These are phyloP conservation scores for Wickerhamomyces alni DNA, from an alignment of 805 yeast species.

Conservation along the genomic window DNA sequence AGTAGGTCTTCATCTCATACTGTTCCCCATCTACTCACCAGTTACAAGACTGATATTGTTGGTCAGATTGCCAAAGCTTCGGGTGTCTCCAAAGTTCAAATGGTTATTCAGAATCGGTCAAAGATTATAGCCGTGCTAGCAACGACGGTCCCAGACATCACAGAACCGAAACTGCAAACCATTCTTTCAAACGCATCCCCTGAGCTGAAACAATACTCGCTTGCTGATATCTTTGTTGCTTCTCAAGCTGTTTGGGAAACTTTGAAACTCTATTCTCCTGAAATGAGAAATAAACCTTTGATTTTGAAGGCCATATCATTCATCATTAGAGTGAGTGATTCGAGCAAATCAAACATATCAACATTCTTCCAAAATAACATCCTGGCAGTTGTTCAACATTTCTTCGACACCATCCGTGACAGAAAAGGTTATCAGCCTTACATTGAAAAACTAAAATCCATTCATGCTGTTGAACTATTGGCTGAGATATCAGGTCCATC, in stretches of 20 bases:
- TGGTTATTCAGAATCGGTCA: conserved; percentile 44
- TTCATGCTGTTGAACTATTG: conserved; percentile 68
- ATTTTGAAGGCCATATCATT: conserved; percentile 36
- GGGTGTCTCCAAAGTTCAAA: conserved; percentile 36
- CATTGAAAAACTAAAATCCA: conserved; percentile 62
- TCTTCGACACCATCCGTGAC: conserved; percentile 75
- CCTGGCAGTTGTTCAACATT: conserved; percentile 69
- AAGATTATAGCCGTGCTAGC: conserved; percentile 54
- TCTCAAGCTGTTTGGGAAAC: conserved; percentile 34
- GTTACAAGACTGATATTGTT: conserved; percentile 57
- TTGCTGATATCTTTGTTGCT: conserved; percentile 23
- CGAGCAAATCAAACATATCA: conserved; percentile 24
- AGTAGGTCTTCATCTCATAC: conserved; percentile 66
- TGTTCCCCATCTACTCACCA: conserved; percentile 68
- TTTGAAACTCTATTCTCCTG: conserved; percentile 33
- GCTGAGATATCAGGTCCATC: conserved; percentile 47
- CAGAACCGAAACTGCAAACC: conserved; percentile 43
- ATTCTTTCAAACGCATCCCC: conserved; percentile 50
- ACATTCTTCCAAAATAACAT: conserved; percentile 50
- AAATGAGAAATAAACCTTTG: conserved; percentile 24
- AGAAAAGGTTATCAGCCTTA: conserved; percentile 66
- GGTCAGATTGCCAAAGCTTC: conserved; percentile 52
- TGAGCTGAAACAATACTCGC: conserved; percentile 30
- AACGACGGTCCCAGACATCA: conserved; percentile 42
- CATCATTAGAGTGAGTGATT: conserved; percentile 25